Evolutionary conservation across 257 asterid species (phyloP).

Genomic region (Nicotiana attenuata): DNA sequence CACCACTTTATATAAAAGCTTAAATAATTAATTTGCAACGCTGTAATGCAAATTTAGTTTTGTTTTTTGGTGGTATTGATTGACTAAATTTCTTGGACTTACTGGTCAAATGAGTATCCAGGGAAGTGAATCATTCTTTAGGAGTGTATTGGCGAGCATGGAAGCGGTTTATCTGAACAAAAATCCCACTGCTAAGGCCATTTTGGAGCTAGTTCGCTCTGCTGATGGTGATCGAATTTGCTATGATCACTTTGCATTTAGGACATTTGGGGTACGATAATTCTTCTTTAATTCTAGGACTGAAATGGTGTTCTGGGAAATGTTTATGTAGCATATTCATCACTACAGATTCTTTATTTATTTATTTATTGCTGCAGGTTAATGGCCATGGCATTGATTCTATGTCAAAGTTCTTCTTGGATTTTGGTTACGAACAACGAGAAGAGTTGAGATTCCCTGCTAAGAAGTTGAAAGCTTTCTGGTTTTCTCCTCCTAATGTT

Average conservation of each 20-base stretch:
- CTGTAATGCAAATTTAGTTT: not conserved
- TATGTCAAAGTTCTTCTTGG: conserved; percentile 66
- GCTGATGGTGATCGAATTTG: conserved; percentile 56
- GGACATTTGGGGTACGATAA: conserved; percentile 70
- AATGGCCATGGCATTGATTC: conserved; percentile 87
- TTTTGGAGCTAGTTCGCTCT: conserved; percentile 71
- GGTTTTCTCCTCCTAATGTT: conserved; percentile 75
- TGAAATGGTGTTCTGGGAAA: not conserved
- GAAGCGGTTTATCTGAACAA: conserved; percentile 67
- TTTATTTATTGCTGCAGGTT: conserved; percentile 33
- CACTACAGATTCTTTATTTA: not conserved
- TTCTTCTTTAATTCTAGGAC: not conserved
- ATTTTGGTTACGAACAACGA: conserved; percentile 72
- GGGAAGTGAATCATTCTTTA: conserved; percentile 85
- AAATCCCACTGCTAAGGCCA: conserved; percentile 79
- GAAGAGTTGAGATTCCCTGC: conserved; percentile 93
- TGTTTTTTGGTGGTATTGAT: not conserved
- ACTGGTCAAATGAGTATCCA: conserved; percentile 16
- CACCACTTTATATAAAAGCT: not conserved
- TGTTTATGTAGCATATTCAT: not conserved
- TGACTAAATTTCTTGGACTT: conserved; percentile 1
- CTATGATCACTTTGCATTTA: conserved; percentile 87
- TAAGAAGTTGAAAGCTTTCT: conserved; percentile 84
- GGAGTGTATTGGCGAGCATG: conserved; percentile 63
- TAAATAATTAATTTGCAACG: not conserved